Evolutionary conservation across 805 yeast genomes (phyloP).

Genomic region (Wickerhamomyces silvicola): DNA sequence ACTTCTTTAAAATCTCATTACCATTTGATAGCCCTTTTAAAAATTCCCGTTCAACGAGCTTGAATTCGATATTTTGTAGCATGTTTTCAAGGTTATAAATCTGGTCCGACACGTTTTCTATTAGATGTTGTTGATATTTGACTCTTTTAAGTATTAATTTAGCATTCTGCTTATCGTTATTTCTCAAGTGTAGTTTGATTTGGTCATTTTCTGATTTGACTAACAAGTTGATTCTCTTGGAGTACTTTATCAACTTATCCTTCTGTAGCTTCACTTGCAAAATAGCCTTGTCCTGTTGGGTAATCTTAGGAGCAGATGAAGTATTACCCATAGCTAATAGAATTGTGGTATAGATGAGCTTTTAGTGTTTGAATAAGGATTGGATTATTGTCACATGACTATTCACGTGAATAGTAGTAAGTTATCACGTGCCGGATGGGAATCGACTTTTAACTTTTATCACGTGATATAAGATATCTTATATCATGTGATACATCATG

Average conservation of each 20-base stretch:
- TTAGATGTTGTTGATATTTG: conserved; percentile 74
- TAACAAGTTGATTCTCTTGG: conserved; percentile 44
- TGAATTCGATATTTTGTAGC: conserved; percentile 79
- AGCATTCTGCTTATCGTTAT: conserved; percentile 41
- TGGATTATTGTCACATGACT: no score
- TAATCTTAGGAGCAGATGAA: conserved; percentile 40
- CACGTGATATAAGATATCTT: no score
- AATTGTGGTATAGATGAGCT: no score
- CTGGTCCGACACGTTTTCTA: conserved; percentile 69
- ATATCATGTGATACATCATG: no score
- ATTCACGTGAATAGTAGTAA: no score
- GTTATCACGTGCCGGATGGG: no score
- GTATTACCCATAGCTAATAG: conserved; percentile 19
- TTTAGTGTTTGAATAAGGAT: no score
- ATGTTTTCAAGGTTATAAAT: conserved; percentile 72
- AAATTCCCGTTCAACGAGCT: conserved; percentile 81
- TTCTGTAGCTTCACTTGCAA: conserved; percentile 83
- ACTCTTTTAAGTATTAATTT: conserved; percentile 65
- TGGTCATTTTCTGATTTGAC: conserved; percentile 50
- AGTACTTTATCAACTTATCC: conserved; percentile 72
- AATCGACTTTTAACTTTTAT: no score
- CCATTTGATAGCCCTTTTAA: conserved; percentile 77
- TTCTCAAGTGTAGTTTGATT: conserved; percentile 24
- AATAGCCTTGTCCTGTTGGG: conserved; percentile 81
- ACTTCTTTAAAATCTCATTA: conserved; percentile 61